phyloP scores from a whole-genome alignment of 495 filamentous ascomycete species.

The Xylaria scruposa region DNA sequence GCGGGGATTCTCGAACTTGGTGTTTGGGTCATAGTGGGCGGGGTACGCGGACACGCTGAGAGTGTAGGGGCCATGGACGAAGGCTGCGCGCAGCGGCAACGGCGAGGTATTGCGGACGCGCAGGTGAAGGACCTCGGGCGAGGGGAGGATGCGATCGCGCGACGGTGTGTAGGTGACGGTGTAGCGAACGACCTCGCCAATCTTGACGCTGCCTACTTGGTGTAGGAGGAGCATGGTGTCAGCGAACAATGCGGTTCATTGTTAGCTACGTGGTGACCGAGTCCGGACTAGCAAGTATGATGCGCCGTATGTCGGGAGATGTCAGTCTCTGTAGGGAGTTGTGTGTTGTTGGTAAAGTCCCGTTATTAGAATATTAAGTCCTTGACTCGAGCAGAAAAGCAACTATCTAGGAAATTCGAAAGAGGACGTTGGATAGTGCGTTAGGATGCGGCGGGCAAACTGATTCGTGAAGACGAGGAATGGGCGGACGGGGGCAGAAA shows the following conservation, averaged over 20 bases:
- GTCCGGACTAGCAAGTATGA: not conserved
- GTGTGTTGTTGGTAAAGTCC: not conserved
- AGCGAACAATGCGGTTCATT: constrained; percentile 23
- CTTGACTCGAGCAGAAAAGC: not conserved
- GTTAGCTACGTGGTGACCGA: not conserved
- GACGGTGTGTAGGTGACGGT: constrained; percentile 94
- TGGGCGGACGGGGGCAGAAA: not conserved
- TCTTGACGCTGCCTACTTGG: constrained; percentile 86
- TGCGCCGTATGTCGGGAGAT: not conserved
- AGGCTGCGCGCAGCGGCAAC: constrained; percentile 88
- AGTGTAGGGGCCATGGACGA: constrained; percentile 94
- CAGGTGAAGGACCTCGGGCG: constrained; percentile 77
- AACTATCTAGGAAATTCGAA: not conserved
- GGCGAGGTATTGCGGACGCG: constrained; percentile 92
- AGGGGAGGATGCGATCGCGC: constrained; percentile 82
- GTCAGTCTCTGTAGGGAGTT: not conserved
- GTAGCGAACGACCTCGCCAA: constrained; percentile 91
- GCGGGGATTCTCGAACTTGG: constrained; percentile 66
- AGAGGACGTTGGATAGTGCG: not conserved
- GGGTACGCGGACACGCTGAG: constrained; percentile 86
- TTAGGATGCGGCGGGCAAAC: not conserved
- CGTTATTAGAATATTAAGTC: not conserved
- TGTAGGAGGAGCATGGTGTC: constrained; percentile 83
- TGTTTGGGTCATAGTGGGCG: constrained; percentile 77
- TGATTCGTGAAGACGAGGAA: constrained; percentile 15